phyloP scores from a whole-genome alignment of 2,329 filamentous ascomycete genomes.

The Colletotrichum cereale region DNA sequence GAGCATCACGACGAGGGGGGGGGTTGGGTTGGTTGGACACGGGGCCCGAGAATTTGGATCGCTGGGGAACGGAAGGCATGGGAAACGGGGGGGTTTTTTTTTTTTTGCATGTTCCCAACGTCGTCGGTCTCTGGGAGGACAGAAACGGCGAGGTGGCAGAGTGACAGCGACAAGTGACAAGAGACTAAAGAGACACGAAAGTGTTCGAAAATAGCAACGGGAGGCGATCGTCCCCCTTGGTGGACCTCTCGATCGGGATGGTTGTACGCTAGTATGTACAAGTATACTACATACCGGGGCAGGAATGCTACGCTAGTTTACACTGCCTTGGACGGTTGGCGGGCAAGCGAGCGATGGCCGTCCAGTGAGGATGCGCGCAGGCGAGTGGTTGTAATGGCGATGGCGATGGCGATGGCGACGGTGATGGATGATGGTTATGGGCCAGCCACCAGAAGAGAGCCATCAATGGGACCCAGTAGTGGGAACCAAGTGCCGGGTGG shows the following conservation, averaged over 20 bases:
- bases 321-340: slow-evolving; percentile 9
- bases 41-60: not conserved
- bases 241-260: not conserved
- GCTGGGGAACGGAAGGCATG: not conserved
- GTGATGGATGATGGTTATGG: not conserved
- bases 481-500: too few relatives aligned
- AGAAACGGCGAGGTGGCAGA: not conserved
- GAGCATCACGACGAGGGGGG: not conserved
- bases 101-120: not conserved
- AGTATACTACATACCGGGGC: not conserved
- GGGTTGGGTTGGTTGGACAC: not conserved
- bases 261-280: not conserved
- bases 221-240: not conserved
- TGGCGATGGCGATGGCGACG: not conserved
- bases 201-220: slow-evolving; percentile 18
- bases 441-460: too few relatives aligned
- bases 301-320: not conserved
- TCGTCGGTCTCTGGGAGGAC: not conserved
- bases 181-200: not conserved
- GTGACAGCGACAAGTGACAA: not conserved
- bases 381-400: too few relatives aligned
- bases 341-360: too few relatives aligned
- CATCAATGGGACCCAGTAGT: too few relatives aligned
- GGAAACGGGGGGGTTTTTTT: too few relatives aligned
- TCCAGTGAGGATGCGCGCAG: not conserved